Evolutionary conservation across 352 stramenopile species (phyloP).

Genomic region (Phytophthora fragariaefolia): DNA sequence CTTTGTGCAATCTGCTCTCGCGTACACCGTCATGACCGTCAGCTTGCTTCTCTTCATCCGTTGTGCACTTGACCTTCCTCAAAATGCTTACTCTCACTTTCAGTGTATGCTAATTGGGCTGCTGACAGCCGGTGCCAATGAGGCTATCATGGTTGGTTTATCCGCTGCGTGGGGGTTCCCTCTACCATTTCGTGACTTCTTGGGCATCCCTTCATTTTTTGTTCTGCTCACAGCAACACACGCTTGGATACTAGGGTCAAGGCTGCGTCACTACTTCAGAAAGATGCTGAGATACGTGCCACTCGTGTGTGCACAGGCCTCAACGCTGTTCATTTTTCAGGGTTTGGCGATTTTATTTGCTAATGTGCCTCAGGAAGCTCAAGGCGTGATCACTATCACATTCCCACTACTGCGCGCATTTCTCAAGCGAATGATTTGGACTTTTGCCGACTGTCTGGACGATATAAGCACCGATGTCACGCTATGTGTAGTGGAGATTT

Average conservation of each 20-base stretch:
- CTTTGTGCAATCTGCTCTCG: conserved; percentile 21
- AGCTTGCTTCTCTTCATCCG: conserved; percentile 23
- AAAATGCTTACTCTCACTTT: conserved; percentile 21
- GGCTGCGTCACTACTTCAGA: conserved; percentile 5
- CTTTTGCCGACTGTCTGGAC: conserved; percentile 17
- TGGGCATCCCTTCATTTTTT: conserved; percentile 4
- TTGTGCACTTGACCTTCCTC: conserved; percentile 10
- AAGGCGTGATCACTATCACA: conserved; percentile 19
- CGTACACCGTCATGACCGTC: conserved; percentile 22
- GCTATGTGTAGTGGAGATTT: conserved; percentile 38
- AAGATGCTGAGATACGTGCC: conserved; percentile 23
- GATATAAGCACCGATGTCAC: conserved; percentile 39
- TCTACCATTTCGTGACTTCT: conserved; percentile 28
- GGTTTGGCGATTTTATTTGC: conserved; percentile 25
- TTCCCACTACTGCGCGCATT: conserved; percentile 21
- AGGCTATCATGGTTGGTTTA: conserved; percentile 15
- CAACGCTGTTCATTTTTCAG: conserved; percentile 32
- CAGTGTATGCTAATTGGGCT: conserved; percentile 14
- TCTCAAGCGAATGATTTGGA: conserved; percentile 32
- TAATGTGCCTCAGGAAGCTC: neutral
- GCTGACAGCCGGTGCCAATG: conserved; percentile 5
- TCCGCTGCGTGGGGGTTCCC: conserved; percentile 25
- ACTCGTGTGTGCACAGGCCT: conserved; percentile 17
- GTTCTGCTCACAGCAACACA: conserved; percentile 18
- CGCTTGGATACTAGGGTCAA: conserved; percentile 9